phyloP scores from a whole-genome alignment of 805 yeast species.

The Candida adriatica region DNA sequence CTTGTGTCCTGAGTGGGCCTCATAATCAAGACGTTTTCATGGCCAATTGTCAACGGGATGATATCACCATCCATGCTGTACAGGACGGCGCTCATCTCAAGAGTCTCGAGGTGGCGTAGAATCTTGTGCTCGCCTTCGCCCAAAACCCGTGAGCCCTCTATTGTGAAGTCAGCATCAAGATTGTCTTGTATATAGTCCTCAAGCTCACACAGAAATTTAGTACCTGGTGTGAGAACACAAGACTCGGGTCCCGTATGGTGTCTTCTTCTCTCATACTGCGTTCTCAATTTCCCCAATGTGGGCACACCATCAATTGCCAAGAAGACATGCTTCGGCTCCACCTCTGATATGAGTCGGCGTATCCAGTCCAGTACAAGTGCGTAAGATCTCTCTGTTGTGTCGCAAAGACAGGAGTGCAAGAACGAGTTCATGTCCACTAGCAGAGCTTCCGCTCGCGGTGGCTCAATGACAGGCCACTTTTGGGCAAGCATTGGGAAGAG shows the following conservation, averaged over 20 bases:
- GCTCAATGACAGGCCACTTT: too few relatives aligned
- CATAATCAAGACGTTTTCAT: slow-evolving; percentile 75
- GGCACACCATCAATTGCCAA: slow-evolving; percentile 98
- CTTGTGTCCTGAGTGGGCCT: slow-evolving; percentile 51
- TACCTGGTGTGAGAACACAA: slow-evolving; percentile 90
- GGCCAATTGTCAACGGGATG: slow-evolving; percentile 82
- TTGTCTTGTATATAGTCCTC: slow-evolving; percentile 73
- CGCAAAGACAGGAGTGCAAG: too few relatives aligned
- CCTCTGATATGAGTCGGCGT: too few relatives aligned
- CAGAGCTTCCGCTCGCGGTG: too few relatives aligned
- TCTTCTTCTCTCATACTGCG: slow-evolving; percentile 82
- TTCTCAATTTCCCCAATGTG: slow-evolving; percentile 93
- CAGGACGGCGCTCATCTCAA: too few relatives aligned
- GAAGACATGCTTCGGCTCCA: slow-evolving; percentile 71
- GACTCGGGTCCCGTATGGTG: slow-evolving; percentile 64
- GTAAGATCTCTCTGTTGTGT: too few relatives aligned
- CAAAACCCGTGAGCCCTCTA: slow-evolving; percentile 87
- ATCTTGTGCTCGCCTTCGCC: slow-evolving; percentile 98
- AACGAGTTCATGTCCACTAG: too few relatives aligned
- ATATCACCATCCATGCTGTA: slow-evolving; percentile 94
- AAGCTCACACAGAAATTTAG: slow-evolving; percentile 83
- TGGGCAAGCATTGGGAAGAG: too few relatives aligned
- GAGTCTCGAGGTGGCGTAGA: too few relatives aligned
- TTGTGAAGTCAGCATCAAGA: slow-evolving; percentile 53
- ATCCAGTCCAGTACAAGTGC: too few relatives aligned